Percentiles rank a stretch among this genome's conserved stretches.
phyloP scores from a whole-genome alignment of 2,329 filamentous ascomycete genomes.

The Cladophialophora chaetospira region DNA sequence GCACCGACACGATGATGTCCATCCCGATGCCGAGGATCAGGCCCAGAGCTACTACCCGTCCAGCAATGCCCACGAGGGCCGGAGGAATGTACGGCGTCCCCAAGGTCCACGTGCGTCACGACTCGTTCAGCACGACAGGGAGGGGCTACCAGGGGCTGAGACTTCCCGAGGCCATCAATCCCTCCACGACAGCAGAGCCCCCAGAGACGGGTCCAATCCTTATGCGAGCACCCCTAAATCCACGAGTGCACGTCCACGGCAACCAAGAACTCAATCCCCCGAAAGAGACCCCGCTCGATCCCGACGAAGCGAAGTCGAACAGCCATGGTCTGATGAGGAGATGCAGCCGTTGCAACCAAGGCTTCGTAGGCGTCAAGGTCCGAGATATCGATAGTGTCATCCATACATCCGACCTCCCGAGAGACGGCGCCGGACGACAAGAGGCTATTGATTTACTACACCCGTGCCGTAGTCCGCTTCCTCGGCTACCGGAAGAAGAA shows the following conservation, averaged over 20 bases:
- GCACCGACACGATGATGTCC: conserved; percentile 16
- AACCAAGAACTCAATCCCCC: not conserved
- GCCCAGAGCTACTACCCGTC: conserved; percentile 22
- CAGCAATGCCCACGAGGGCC: conserved; percentile 16
- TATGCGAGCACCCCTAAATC: conserved; percentile 16
- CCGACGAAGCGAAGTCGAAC: conserved; percentile 9
- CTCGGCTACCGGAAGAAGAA: conserved; percentile 18
- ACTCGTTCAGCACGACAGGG: not conserved
- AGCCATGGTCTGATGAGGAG: conserved; percentile 27
- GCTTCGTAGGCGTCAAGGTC: conserved; percentile 27
- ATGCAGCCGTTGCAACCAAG: conserved; percentile 30
- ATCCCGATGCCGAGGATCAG: conserved; percentile 20
- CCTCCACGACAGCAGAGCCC: not conserved
- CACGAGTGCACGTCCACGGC: conserved; percentile 8
- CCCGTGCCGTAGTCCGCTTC: conserved; percentile 19
- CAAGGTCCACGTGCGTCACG: conserved; percentile 12
- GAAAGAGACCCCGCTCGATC: not conserved
- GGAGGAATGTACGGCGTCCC: conserved; percentile 24
- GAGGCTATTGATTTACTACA: conserved; percentile 13
- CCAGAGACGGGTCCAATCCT: not conserved
- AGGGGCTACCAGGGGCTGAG: not conserved
- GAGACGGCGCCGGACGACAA: conserved; percentile 7
- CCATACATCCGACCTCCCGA: conserved; percentile 25
- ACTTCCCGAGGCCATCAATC: not conserved
- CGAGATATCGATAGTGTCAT: conserved; percentile 25